A percentile compares a stretch with the other conserved stretches of the same genome.
Conservation (phyloP, 2,329 filamentous ascomycete species). For the Microdochium bolleyi region DNA sequence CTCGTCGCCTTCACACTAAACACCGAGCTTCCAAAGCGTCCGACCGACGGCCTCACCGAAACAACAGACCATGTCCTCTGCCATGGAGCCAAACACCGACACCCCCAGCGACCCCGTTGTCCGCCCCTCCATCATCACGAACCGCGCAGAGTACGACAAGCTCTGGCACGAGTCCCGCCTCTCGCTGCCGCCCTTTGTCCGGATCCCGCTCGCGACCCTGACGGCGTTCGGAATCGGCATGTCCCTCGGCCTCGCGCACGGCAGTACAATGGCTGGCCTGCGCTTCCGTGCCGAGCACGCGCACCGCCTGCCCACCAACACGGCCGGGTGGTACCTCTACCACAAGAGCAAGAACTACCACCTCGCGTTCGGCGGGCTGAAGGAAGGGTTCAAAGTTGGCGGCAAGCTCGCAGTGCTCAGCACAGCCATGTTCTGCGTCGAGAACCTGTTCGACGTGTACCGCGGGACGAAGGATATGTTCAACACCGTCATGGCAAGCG, state of each 20-base stretch:
- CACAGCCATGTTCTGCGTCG: slow-evolving; percentile 68
- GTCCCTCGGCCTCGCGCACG: slow-evolving; percentile 62
- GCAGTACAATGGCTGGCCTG: slow-evolving; percentile 65
- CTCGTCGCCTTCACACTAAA: too few species aligned
- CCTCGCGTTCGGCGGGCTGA: slow-evolving; percentile 66
- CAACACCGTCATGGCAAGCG: slow-evolving; percentile 73
- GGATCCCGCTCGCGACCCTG: slow-evolving; percentile 56
- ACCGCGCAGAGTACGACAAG: slow-evolving; percentile 22
- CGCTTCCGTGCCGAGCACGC: slow-evolving; percentile 94
- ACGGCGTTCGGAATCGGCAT: slow-evolving; percentile 63
- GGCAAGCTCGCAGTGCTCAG: slow-evolving; percentile 64
- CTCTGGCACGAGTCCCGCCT: slow-evolving; percentile 36
- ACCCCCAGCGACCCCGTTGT: slow-evolving; percentile 7
- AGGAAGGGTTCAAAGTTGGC: slow-evolving; percentile 72
- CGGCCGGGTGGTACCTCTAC: slow-evolving; percentile 94
- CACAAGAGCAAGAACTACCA: slow-evolving; percentile 98
- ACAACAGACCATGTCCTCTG: not conserved
- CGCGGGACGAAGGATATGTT: slow-evolving; percentile 64
- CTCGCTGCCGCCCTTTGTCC: slow-evolving; percentile 55
- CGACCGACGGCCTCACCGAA: not conserved
- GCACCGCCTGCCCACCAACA: slow-evolving; percentile 77
- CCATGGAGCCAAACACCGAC: not conserved
- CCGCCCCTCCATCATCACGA: slow-evolving; percentile 1
- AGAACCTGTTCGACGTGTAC: slow-evolving; percentile 76
- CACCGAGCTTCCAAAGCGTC: too few species aligned